These are phyloP conservation scores for Castanospermum australe DNA, from an alignment of 306 rosid genomes.

Conservation along the genomic window DNA sequence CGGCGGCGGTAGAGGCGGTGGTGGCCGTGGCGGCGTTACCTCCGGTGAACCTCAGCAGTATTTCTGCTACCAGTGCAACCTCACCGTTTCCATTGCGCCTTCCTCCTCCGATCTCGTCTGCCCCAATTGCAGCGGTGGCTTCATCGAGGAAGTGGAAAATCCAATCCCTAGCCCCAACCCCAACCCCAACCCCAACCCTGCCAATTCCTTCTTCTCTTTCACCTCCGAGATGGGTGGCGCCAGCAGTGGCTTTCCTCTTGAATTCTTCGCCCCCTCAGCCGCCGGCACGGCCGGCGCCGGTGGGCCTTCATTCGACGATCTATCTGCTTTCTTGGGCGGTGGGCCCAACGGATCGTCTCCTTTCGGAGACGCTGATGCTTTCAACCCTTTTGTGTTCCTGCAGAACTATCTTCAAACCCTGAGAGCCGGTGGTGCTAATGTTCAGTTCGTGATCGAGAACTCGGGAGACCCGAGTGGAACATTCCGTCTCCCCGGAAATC, in stretches of 20 bases:
- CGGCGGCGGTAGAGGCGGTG: slow-evolving; percentile 32
- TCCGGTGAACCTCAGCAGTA: slow-evolving; percentile 48
- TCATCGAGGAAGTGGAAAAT: slow-evolving; percentile 72
- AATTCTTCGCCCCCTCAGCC: slow-evolving; percentile 32
- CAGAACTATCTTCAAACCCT: slow-evolving; percentile 73
- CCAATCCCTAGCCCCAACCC: slow-evolving; percentile 51
- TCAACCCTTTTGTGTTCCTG: slow-evolving; percentile 68
- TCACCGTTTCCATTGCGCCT: slow-evolving; percentile 52
- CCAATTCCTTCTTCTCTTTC: slow-evolving; percentile 48
- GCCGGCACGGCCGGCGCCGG: slow-evolving; percentile 27
- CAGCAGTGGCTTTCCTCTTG: slow-evolving; percentile 41
- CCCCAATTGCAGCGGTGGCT: slow-evolving; percentile 64
- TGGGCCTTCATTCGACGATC: slow-evolving; percentile 43
- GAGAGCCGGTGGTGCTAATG: slow-evolving; percentile 61
- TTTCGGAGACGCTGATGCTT: slow-evolving; percentile 49
- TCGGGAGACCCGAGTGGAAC: slow-evolving; percentile 50
- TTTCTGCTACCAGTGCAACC: slow-evolving; percentile 73
- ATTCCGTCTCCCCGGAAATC: slow-evolving; percentile 51
- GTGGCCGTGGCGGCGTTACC: slow-evolving; percentile 8
- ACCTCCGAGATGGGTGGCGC: slow-evolving; percentile 34
- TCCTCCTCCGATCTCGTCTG: slow-evolving; percentile 66
- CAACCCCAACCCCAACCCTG: slow-evolving; percentile 32
- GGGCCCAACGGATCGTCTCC: slow-evolving; percentile 35
- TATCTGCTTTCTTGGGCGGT: slow-evolving; percentile 59
- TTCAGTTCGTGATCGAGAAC: slow-evolving; percentile 65